These are phyloP conservation scores for Coemansia reversa DNA, from an alignment of 192 early-diverging fungal genomes.

Conservation along the genomic window DNA sequence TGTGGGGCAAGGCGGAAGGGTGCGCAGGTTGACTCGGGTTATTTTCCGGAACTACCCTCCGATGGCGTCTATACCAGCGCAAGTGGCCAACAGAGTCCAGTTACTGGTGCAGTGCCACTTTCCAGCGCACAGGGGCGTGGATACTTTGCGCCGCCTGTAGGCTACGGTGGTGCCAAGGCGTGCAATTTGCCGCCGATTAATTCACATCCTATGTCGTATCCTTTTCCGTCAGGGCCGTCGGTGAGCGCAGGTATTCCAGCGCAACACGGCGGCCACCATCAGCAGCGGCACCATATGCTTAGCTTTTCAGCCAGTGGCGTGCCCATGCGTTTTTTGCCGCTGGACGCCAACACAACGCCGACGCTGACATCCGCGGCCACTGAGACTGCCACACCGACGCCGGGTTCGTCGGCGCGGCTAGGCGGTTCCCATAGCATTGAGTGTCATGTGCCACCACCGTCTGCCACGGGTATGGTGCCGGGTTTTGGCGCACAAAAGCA, in stretches of 20 bases:
- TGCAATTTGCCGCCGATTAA: slow-evolving; percentile 39
- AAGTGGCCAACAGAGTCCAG: slow-evolving; percentile 8
- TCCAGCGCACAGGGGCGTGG: slow-evolving; percentile 2
- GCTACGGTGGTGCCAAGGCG: slow-evolving; percentile 22
- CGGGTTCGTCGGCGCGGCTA: slow-evolving; percentile 38
- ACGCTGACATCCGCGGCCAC: slow-evolving; percentile 45
- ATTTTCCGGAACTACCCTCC: slow-evolving; percentile 34
- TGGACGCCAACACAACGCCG: slow-evolving; percentile 42
- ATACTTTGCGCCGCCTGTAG: slow-evolving; percentile 18
- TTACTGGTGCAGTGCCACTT: not conserved
- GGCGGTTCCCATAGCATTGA: slow-evolving; percentile 36
- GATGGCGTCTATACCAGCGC: not conserved
- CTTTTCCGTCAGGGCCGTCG: not conserved
- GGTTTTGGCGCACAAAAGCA: slow-evolving; percentile 23
- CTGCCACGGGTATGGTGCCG: slow-evolving; percentile 7
- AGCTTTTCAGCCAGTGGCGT: slow-evolving; percentile 1
- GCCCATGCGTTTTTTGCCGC: slow-evolving; percentile 24
- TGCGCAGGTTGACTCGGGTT: slow-evolving; percentile 40
- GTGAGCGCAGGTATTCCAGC: slow-evolving; percentile 13
- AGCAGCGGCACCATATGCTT: slow-evolving; percentile 30
- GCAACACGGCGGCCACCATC: slow-evolving; percentile 26
- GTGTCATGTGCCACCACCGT: not conserved
- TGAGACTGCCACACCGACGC: slow-evolving; percentile 47
- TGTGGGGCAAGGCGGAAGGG: not conserved
- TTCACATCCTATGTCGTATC: slow-evolving; percentile 4